Conservation (phyloP, 23 red algal species). For the Agarophyton chilense region DNA sequence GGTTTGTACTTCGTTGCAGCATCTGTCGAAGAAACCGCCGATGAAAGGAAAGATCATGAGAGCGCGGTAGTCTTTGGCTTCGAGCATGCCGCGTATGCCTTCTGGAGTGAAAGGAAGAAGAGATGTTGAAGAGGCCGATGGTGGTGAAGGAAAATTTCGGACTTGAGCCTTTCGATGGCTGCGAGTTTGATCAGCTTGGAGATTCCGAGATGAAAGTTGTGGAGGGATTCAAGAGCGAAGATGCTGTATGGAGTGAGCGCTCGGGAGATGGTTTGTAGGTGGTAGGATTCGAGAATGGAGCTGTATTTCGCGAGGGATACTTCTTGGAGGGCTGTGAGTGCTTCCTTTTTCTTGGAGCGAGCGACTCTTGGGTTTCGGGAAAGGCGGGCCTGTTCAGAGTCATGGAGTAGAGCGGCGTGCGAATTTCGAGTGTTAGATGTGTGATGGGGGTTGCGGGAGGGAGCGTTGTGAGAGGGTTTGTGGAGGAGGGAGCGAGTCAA, state of each 20-base stretch:
- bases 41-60: too few relatives aligned
- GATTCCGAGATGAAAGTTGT: constrained; percentile 7
- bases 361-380: neutral
- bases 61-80: too few relatives aligned
- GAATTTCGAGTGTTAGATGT: neutral
- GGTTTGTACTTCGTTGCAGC: too few relatives aligned
- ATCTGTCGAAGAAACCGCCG: too few relatives aligned
- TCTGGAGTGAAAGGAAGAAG: neutral
- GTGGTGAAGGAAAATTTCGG: neutral
- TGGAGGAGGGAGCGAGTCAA: neutral
- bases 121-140: neutral
- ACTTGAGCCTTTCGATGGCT: neutral
- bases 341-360: neutral
- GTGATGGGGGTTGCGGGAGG: neutral
- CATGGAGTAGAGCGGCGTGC: neutral
- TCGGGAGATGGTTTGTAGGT: too few relatives aligned
- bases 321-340: too few relatives aligned
- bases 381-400: neutral
- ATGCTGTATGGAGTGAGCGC: too few relatives aligned
- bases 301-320: too few relatives aligned
- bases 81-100: too few relatives aligned
- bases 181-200: constrained; percentile 19
- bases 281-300: too few relatives aligned
- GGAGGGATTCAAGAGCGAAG: neutral
- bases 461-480: neutral